Percentiles rank a stretch among this genome's conserved stretches.
phyloP scores from a whole-genome alignment of 495 filamentous ascomycete species.

The Penicillium macrosclerotiorum region DNA sequence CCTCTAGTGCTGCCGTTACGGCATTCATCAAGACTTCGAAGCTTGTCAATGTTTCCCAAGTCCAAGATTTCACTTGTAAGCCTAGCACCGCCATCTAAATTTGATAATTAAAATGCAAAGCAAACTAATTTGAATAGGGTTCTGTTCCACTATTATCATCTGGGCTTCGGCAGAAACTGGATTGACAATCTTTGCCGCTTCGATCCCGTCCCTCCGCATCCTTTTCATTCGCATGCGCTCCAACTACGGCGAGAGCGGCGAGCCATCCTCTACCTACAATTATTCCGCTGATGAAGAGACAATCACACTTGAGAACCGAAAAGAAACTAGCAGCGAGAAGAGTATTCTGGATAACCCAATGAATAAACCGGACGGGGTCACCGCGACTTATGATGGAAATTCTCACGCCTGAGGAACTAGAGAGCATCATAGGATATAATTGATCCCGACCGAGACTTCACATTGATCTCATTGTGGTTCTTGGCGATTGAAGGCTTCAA shows the following conservation, averaged over 20 bases:
- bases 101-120: not conserved
- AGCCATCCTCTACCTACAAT: no score
- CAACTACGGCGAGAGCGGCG: constrained; percentile 8
- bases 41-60: constrained; percentile 11
- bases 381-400: no score
- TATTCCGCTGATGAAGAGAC: no score
- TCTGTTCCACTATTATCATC: constrained; percentile 15
- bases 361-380: no score
- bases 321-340: no score
- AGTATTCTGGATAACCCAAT: no score
- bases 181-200: constrained; percentile 23
- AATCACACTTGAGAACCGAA: no score
- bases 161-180: constrained; percentile 27
- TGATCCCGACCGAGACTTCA: no score
- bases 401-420: no score
- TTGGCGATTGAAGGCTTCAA: no score
- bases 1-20: constrained; percentile 14
- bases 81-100: not conserved
- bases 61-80: constrained; percentile 27
- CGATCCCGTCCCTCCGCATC: constrained; percentile 22
- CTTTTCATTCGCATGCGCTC: constrained; percentile 16
- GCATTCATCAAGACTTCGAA: constrained; percentile 27
- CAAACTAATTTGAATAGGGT: constrained; percentile 1
- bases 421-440: no score
- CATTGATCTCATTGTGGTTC: no score